These are phyloP conservation scores for Monilinia fructigena DNA, from an alignment of 2,329 filamentous ascomycete genomes.

Conservation along the genomic window DNA sequence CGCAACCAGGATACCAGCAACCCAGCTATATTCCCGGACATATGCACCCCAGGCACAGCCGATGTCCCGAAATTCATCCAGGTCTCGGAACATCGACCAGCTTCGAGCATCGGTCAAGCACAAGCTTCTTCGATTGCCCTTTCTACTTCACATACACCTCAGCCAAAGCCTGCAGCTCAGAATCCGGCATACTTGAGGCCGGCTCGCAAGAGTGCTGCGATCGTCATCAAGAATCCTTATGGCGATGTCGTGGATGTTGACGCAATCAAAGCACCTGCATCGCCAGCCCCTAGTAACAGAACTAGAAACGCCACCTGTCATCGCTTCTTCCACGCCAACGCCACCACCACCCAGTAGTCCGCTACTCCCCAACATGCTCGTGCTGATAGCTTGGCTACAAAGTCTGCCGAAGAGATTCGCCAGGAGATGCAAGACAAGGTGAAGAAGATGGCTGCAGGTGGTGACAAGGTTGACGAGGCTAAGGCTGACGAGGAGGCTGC, in stretches of 20 bases:
- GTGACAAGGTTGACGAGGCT: conserved; percentile 40
- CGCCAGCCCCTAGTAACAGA: conserved; percentile 52
- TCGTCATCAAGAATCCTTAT: conserved; percentile 79
- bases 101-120: conserved; percentile 43
- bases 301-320: conserved; percentile 59
- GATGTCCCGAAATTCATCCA: conserved; percentile 87
- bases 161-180: conserved; percentile 48
- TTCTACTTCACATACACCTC: conserved; percentile 51
- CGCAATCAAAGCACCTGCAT: conserved; percentile 63
- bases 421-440: conserved; percentile 68
- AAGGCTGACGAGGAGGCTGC: conserved; percentile 40
- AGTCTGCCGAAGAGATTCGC: conserved; percentile 78
- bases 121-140: conserved; percentile 40
- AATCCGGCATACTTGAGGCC: conserved; percentile 39
- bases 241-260: conserved; percentile 75
- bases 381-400: conserved; percentile 66
- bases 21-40: conserved; percentile 40
- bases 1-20: conserved; percentile 49
- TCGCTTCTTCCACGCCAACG: conserved; percentile 69
- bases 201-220: conserved; percentile 63
- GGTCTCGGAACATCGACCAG: conserved; percentile 61
- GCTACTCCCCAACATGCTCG: conserved; percentile 66
- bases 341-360: conserved; percentile 78
- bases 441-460: conserved; percentile 42
- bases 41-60: conserved; percentile 53